These are phyloP conservation scores for Croton laevigatus DNA, from an alignment of 441 rosid species.

Conservation along the genomic window DNA sequence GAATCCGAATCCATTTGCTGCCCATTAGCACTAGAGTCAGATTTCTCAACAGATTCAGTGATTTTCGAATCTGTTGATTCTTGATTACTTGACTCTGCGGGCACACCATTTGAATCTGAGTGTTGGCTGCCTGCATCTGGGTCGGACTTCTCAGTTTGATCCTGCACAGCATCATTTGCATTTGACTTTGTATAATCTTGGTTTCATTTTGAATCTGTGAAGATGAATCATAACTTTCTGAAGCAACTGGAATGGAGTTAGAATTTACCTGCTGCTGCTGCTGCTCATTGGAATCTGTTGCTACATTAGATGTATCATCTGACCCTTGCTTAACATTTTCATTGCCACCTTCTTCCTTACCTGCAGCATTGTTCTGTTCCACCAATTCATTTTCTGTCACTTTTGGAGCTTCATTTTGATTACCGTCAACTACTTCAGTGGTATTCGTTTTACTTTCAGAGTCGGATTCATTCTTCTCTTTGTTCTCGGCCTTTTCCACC, in stretches of 20 bases:
- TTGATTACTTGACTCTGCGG: conserved; percentile 37
- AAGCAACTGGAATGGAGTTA: conserved; percentile 17
- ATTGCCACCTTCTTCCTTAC: conserved; percentile 28
- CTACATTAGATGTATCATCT: conserved; percentile 26
- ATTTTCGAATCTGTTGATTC: conserved; percentile 37
- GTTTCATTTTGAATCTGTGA: conserved; percentile 32
- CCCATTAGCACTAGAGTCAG: conserved; percentile 36
- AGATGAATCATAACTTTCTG: conserved; percentile 17
- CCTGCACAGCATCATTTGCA: conserved; percentile 27
- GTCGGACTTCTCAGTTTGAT: conserved; percentile 41
- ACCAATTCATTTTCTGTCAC: conserved; percentile 28
- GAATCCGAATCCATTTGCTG: conserved; percentile 44
- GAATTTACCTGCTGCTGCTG: conserved; percentile 18
- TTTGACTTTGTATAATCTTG: conserved; percentile 15
- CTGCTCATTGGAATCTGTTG: conserved; percentile 34
- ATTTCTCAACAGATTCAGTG: conserved; percentile 33
- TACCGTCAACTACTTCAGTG: conserved; percentile 33
- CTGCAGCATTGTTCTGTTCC: conserved; percentile 23
- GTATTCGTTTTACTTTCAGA: conserved; percentile 27
- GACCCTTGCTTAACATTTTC: conserved; percentile 35
- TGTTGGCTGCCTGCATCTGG: conserved; percentile 41
- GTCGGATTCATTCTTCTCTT: conserved; percentile 29
- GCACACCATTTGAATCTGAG: conserved; percentile 39
- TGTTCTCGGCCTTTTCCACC: conserved; percentile 32
- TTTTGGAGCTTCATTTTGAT: conserved; percentile 40